Base-by-base conservation (phyloP, 257 asterid genomes). In the Plectranthus barbatus region DNA sequence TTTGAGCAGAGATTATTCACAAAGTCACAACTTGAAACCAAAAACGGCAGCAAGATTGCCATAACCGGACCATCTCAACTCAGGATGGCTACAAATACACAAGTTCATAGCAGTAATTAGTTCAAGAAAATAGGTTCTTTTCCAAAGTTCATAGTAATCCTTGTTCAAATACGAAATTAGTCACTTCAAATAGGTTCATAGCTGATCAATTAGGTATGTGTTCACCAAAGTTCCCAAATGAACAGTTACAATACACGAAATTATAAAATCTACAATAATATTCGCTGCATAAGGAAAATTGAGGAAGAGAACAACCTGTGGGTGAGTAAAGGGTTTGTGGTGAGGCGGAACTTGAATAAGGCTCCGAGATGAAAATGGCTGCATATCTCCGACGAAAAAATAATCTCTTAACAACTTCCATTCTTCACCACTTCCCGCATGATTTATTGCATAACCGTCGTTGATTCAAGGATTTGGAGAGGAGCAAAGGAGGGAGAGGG, bases 271-370 rank as follows among this genome's bases (percentile, higher is more conserved):
- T n/a, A n/a, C n/a, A n/a, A n/a, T n/a, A n/a, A n/a, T n/a, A n/a
- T n/a, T n/a, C n/a, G n/a, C n/a, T n/a, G n/a, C n/a, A n/a, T n/a
- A n/a, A n/a, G 0, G 4, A 9, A 14, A 60, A 12, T n/a, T 7
- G 45, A 21, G 7, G 48, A 21, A 21, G 18, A 62, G 26, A 33
- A 71, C 21, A 56, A 79, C 83, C 80, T 71, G 74, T 1, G 23
- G 41, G 17, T n/a, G 80, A 47, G 20, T 53, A 54, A 40, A 70
- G 33, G 60, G 60, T 45, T 40, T 44, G 70, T 21, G 75, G 61
- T 34, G 72, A 37, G 29, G 74, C 62, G 56, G 60, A 45, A 50
- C 15, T 9, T 4, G 68, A 34, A 46, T 48, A 60, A 31, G 50
- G 41, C 46, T 48, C 63, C 6, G 56, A 42, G 58, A 37, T 67